phyloP scores from a whole-genome alignment of 2,329 filamentous ascomycete species.

The Fusarium pilosicola region DNA sequence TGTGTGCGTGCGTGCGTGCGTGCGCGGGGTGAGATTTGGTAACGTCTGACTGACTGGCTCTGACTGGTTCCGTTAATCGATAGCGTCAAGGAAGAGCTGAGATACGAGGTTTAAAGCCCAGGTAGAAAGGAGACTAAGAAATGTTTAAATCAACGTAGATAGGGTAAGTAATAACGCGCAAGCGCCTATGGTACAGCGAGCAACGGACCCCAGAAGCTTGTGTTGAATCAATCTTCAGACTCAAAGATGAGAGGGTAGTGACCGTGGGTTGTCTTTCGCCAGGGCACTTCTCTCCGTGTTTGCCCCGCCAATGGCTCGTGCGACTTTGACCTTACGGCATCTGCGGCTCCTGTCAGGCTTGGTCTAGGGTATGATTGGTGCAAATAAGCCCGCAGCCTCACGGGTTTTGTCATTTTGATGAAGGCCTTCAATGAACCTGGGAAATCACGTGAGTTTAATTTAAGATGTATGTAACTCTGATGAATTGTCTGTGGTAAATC shows the following conservation, averaged over 20 bases:
- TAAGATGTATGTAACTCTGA: background rate
- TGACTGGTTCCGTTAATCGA: conserved; percentile 10
- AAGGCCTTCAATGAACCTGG: background rate
- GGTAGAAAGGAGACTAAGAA: background rate
- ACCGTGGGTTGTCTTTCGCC: conserved; percentile 21
- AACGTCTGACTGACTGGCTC: conserved; percentile 15
- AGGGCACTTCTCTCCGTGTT: conserved; percentile 32
- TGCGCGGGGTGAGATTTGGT: conserved; percentile 32
- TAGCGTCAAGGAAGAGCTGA: background rate
- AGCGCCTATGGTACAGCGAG: background rate
- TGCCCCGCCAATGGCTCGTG: conserved; percentile 36
- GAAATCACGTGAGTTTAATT: conserved; percentile 21
- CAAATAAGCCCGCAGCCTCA: conserved; percentile 9
- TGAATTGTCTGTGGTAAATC: background rate
- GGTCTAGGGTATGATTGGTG: conserved; percentile 34
- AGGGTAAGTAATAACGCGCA: background rate
- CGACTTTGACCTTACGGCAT: conserved; percentile 21
- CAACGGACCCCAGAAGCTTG: conserved; percentile 21
- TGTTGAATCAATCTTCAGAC: conserved; percentile 27
- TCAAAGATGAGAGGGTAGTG: conserved; percentile 16
- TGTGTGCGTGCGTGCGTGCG: background rate
- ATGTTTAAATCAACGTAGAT: background rate
- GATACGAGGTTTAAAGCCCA: background rate
- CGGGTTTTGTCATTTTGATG: background rate
- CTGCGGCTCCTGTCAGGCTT: conserved; percentile 31